Base-by-base conservation (phyloP, 768 basidiomycete genomes). In the Asterophora lycoperdoides region DNA sequence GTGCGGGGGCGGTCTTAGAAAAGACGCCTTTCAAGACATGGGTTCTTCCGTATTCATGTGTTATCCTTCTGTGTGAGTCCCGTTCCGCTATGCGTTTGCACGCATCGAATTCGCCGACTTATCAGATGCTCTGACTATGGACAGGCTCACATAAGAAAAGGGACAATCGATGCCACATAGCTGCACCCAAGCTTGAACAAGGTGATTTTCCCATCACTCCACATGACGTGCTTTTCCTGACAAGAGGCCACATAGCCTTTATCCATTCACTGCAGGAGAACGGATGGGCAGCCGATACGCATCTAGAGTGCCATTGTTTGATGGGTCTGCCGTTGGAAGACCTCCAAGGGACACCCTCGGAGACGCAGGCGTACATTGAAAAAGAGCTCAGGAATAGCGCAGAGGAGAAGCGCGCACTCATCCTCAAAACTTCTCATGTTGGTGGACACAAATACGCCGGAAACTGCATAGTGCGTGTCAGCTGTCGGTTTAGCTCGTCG, bases 391-490 rank as follows among this genome's bases (percentile, higher is more conserved):
- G 77, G 56, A 76, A 76, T 32, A 77, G 80, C n/a, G 68, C 71
- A 14, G 65, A 67, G 29, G 72, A 78, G 18, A 84, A 82, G 49
- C 80, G 81, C 41, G 93, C 83, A 4, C 84, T 96, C 39, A 85
- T 99, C 50, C 70, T 97, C 60, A 83, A 78, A 60, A 86, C 83
- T 46, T 94, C 91, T 20, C 95, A 99, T 71, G 75, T 93, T 36
- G 94, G 95, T 17, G 93, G 94, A 2, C 95, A 97, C 72, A 86
- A 86, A 58, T 97, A 86, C 62, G 86, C 91, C 32, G 93, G 93
- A 34, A 93, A 94, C 59, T 84, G 89, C 57, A 83, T 92, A 51
- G 93, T 93, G 63, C 58, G 91, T 80, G 34, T 44, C 5, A 40
- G 15, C 43, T 35, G n/a, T 44, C 44, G 20, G 35, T 35, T 23